Evolutionary conservation across 495 filamentous ascomycete genomes (phyloP).

Genomic region (Trichoderma virens): DNA sequence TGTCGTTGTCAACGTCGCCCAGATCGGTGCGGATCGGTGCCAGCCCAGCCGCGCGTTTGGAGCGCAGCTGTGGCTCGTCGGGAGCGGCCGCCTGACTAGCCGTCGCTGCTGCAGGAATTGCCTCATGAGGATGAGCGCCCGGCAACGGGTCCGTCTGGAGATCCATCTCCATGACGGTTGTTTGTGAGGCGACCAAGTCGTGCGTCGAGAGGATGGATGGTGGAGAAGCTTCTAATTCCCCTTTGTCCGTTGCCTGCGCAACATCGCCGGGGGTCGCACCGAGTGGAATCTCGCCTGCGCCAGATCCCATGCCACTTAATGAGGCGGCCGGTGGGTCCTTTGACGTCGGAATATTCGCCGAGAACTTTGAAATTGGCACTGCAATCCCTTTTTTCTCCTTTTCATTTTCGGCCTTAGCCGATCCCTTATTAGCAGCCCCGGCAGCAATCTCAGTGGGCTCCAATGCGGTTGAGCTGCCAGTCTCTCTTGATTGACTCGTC

Average conservation of each 20-base stretch:
- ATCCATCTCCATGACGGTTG: not conserved
- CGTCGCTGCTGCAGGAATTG: conserved; percentile 1
- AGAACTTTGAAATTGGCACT: conserved; percentile 25
- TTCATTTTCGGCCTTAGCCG: conserved; percentile 6
- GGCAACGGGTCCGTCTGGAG: not conserved
- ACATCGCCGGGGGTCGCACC: not conserved
- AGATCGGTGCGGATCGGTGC: conserved; percentile 46
- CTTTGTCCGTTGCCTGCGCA: conserved; percentile 6
- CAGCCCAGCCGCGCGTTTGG: conserved; percentile 41
- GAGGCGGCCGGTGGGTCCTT: conserved; percentile 5
- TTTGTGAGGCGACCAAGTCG: conserved; percentile 23
- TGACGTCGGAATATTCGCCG: conserved; percentile 15
- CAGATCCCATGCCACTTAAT: conserved; percentile 2
- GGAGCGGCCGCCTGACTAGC: not conserved
- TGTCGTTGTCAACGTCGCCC: conserved; percentile 43
- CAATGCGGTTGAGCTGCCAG: not conserved
- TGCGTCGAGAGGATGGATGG: conserved; percentile 44
- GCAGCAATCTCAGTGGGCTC: conserved; percentile 8
- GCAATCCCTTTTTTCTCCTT: conserved; percentile 10
- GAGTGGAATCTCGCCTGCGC: conserved; percentile 1
- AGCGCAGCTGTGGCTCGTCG: conserved; percentile 8
- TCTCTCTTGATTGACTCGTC: not conserved
- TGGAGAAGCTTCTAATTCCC: conserved; percentile 19
- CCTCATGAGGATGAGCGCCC: conserved; percentile 7
- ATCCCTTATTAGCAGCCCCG: conserved; percentile 10